Evolutionary conservation across 495 filamentous ascomycete species (phyloP).

Genomic region (Aspergillus incahuasiensis): DNA sequence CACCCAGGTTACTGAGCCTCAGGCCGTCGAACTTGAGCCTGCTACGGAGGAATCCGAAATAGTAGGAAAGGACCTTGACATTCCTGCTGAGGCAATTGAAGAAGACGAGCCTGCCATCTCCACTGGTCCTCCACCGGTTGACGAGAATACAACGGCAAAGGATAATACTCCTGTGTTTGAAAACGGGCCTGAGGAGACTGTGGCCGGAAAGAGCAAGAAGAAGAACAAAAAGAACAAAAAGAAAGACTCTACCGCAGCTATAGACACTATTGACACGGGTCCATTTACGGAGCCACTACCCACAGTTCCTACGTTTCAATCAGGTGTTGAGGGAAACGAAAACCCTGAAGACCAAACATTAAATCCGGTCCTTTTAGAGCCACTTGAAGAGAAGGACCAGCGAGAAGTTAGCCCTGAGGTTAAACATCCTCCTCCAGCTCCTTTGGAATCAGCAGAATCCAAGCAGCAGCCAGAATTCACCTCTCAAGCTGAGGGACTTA

Average conservation of each 20-base stretch:
- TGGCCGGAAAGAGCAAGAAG: slow-evolving; percentile 28
- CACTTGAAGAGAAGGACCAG: neutral
- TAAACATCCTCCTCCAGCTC: too few relatives aligned
- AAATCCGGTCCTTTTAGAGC: neutral
- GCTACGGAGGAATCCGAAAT: neutral
- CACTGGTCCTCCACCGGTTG: neutral
- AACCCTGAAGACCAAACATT: neutral
- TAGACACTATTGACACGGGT: neutral
- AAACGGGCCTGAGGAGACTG: neutral
- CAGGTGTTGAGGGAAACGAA: too few relatives aligned
- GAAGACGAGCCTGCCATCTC: neutral
- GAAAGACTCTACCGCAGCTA: neutral
- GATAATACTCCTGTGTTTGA: neutral
- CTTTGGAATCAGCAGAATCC: too few relatives aligned
- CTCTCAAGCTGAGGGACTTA: too few relatives aligned
- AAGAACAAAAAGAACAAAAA: slow-evolving; percentile 21
- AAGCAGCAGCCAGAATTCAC: too few relatives aligned
- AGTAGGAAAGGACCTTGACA: neutral
- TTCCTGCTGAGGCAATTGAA: neutral
- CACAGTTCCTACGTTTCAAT: too few relatives aligned
- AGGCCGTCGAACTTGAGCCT: neutral
- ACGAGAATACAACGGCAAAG: neutral
- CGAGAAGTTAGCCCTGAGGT: neutral
- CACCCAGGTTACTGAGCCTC: neutral
- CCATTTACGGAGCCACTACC: neutral